Percentiles rank a stretch among this genome's conserved stretches.
phyloP scores from a whole-genome alignment of 768 basidiomycete species.

The Rhizopogon vinicolor region DNA sequence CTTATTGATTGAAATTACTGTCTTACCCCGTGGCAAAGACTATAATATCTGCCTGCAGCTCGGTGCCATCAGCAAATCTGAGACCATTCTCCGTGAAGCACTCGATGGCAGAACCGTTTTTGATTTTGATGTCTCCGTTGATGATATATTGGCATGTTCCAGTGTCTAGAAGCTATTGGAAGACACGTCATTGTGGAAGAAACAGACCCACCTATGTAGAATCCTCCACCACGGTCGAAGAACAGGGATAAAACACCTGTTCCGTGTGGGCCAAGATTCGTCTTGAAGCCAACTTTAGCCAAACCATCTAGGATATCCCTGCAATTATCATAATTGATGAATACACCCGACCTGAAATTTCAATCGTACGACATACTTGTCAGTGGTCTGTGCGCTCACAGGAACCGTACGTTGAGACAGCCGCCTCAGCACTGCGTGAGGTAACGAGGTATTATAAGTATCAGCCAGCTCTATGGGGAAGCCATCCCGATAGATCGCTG shows the following conservation, averaged over 20 bases:
- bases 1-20: neutral
- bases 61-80: constrained; percentile 23
- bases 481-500: constrained; percentile 14
- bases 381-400: constrained; percentile 15
- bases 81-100: constrained; percentile 28
- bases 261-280: constrained; percentile 28
- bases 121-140: constrained; percentile 47
- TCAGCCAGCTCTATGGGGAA: constrained; percentile 21
- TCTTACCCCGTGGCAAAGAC: constrained; percentile 28
- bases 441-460: constrained; percentile 11
- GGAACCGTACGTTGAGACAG: constrained; percentile 17
- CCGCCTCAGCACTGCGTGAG: constrained; percentile 9
- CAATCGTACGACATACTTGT: constrained; percentile 16
- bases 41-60: constrained; percentile 27
- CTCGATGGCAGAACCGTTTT: constrained; percentile 33
- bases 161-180: constrained; percentile 16
- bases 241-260: constrained; percentile 28
- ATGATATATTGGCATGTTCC: constrained; percentile 41
- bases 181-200: neutral
- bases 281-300: constrained; percentile 33
- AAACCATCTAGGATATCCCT: constrained; percentile 36
- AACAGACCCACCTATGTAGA: constrained; percentile 31
- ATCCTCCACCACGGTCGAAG: constrained; percentile 30
- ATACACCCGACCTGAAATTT: neutral
- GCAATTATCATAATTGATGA: neutral